A percentile compares a stretch with the other conserved stretches of the same genome.
Conservation (phyloP, 75 land plant genomes). For the Pseudotsuga menziesii region DNA sequence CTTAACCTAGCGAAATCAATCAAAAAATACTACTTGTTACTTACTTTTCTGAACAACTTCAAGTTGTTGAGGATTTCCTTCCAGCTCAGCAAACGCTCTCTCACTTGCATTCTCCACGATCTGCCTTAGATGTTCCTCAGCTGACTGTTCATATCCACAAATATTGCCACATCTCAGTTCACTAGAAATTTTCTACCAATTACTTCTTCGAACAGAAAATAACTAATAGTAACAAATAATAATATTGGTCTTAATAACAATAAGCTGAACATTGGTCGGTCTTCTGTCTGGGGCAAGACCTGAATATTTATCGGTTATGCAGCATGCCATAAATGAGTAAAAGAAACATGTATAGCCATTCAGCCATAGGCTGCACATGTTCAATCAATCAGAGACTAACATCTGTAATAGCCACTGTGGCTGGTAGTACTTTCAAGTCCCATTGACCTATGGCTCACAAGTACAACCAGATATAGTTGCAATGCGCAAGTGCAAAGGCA, state of each 20-base stretch:
- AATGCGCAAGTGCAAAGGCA: too few species aligned
- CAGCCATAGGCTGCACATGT: neutral
- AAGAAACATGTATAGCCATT: neutral
- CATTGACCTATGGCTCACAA: too few species aligned
- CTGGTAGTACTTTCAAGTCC: too few species aligned
- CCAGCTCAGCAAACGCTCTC: conserved; percentile 44
- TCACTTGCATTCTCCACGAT: conserved; percentile 67
- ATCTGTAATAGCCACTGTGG: neutral
- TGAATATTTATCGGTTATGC: neutral
- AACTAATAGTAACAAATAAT: neutral
- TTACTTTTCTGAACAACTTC: conserved; percentile 52
- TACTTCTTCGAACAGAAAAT: neutral
- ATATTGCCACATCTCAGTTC: neutral
- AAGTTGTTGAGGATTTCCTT: conserved; percentile 52
- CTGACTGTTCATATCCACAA: conserved; percentile 30
- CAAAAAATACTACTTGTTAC: neutral
- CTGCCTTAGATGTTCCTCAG: conserved; percentile 61
- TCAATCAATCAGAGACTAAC: neutral
- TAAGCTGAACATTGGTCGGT: neutral
- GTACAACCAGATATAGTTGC: too few species aligned
- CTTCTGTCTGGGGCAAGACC: neutral
- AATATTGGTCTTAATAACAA: too few species aligned
- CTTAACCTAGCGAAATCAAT: neutral
- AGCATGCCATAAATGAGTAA: neutral
- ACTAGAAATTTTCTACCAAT: neutral